Evolutionary conservation across 163 green algal genomes (phyloP).

Genomic region (Scenedesmus sp.): DNA sequence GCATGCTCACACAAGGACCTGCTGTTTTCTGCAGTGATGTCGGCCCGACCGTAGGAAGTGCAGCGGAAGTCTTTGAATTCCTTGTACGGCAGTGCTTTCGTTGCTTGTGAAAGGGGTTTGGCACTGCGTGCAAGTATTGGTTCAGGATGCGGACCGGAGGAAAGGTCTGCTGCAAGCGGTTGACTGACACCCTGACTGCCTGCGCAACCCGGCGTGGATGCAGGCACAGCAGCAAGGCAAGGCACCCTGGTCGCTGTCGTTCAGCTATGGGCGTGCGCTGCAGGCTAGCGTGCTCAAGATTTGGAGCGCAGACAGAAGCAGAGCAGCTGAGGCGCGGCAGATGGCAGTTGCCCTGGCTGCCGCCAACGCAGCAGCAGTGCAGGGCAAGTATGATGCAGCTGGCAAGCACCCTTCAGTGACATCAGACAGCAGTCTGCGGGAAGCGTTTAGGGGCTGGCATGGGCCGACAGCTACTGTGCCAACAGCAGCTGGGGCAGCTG

Average conservation of each 20-base stretch:
- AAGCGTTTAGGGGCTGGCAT: conserved; percentile 36
- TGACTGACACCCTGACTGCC: background rate
- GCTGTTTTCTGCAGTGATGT: too few relatives aligned
- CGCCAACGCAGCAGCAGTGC: conserved; percentile 39
- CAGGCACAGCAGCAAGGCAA: conserved; percentile 56
- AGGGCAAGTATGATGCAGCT: conserved; percentile 16
- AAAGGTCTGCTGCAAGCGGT: too few relatives aligned
- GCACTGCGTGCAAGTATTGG: too few relatives aligned
- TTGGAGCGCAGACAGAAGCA: conserved; percentile 64
- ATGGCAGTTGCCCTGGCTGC: conserved; percentile 50
- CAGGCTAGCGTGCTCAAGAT: conserved; percentile 87
- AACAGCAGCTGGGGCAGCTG: conserved; percentile 4
- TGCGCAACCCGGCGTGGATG: background rate
- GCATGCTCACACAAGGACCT: too few relatives aligned
- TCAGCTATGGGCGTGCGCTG: conserved; percentile 88
- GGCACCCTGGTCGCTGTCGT: conserved; percentile 86
- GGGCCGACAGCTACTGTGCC: background rate
- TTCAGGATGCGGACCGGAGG: too few relatives aligned
- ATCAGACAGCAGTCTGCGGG: background rate
- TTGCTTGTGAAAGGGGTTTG: too few relatives aligned
- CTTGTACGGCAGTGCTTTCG: too few relatives aligned
- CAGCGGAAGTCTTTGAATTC: too few relatives aligned
- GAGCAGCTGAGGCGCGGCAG: conserved; percentile 22
- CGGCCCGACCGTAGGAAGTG: too few relatives aligned
- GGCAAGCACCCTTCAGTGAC: conserved; percentile 42